phyloP scores from a whole-genome alignment of 805 yeast species.

The Wickerhamiella shivajii region DNA sequence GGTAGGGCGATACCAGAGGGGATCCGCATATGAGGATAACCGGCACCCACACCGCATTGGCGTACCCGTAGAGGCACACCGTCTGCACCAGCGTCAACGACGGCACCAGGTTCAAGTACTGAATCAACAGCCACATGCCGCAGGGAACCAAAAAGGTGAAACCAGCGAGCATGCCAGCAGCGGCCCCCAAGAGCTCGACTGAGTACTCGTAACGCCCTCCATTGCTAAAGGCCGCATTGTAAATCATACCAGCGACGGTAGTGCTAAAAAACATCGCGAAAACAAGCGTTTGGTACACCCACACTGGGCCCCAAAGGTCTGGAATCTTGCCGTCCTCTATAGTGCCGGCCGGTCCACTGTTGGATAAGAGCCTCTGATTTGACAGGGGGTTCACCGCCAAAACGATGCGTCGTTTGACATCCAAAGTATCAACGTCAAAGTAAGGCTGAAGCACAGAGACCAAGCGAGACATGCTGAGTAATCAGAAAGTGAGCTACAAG shows the following conservation, averaged over 20 bases:
- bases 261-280: constrained; percentile 64
- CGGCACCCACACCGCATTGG: constrained; percentile 77
- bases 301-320: constrained; percentile 77
- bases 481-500: no score
- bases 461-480: no score
- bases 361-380: constrained; percentile 16
- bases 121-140: constrained; percentile 35
- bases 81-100: constrained; percentile 34
- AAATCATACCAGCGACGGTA: constrained; percentile 47
- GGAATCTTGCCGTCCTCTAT: constrained; percentile 31
- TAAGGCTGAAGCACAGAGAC: constrained; percentile 24
- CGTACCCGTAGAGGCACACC: constrained; percentile 70
- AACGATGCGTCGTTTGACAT: constrained; percentile 40
- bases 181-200: constrained; percentile 49
- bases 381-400: constrained; percentile 43
- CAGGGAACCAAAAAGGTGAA: constrained; percentile 58
- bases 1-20: constrained; percentile 38
- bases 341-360: constrained; percentile 16
- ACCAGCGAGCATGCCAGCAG: constrained; percentile 59
- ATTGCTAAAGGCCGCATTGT: constrained; percentile 29
- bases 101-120: constrained; percentile 42
- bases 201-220: constrained; percentile 39
- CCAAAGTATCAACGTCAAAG: constrained; percentile 54
- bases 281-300: constrained; percentile 79
- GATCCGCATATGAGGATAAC: constrained; percentile 48